Evolutionary conservation across 2,329 filamentous ascomycete species (phyloP).

Genomic region (Davidsoniella eucalypti): DNA sequence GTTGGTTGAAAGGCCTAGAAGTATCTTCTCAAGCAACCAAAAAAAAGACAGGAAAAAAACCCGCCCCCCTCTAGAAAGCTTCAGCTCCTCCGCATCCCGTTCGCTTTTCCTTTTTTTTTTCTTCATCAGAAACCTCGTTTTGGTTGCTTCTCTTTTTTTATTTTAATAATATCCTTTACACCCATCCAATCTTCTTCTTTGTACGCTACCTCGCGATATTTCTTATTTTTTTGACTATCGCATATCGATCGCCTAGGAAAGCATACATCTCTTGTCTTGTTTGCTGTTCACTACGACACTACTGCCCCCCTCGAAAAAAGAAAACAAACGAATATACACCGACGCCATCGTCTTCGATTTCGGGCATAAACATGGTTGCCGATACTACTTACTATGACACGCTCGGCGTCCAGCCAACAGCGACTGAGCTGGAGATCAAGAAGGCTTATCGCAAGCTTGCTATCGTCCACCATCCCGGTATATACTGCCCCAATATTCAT

Average conservation of each 20-base stretch:
- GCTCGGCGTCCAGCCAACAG: constrained; percentile 68
- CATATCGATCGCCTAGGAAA: neutral
- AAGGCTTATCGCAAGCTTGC: constrained; percentile 92
- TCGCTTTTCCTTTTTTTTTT: neutral
- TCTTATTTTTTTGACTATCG: no score
- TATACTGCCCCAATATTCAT: constrained; percentile 15
- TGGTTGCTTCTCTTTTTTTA: constrained; percentile 2
- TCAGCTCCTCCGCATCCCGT: neutral
- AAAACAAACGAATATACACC: neutral
- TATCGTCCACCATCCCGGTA: constrained; percentile 81
- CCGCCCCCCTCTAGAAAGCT: neutral
- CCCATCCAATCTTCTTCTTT: neutral
- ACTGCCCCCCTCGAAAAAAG: neutral
- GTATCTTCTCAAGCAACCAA: no score
- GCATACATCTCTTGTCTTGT: neutral
- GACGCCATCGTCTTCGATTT: neutral
- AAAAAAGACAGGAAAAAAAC: neutral
- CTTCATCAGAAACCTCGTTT: neutral
- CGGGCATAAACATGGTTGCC: constrained; percentile 50
- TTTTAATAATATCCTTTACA: neutral
- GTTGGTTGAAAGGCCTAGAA: no score
- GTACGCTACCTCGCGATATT: no score
- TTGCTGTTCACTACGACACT: no score
- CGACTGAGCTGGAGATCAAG: constrained; percentile 85
- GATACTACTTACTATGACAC: constrained; percentile 82